A percentile compares a stretch with the other conserved stretches of the same genome.
Conservation (phyloP, 2,329 filamentous ascomycete genomes). For the Periconia sp. region DNA sequence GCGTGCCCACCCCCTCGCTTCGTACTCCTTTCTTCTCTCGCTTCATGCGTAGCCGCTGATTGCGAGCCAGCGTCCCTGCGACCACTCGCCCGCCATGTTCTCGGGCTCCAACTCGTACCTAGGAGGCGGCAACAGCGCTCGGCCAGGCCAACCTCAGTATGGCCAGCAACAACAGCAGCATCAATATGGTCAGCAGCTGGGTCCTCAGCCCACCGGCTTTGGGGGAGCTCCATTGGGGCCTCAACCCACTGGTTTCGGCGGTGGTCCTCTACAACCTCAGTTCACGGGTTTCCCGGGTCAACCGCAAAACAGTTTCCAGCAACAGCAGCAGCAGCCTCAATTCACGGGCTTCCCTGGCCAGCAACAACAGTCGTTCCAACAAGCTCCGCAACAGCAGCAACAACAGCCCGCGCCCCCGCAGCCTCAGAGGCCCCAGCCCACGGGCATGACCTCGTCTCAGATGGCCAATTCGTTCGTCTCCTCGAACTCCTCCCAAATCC, state of each 20-base stretch:
- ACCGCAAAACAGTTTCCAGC: constrained; percentile 49
- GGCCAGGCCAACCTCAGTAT: constrained; percentile 60
- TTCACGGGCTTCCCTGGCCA: constrained; percentile 53
- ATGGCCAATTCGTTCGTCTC: constrained; percentile 65
- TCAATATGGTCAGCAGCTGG: constrained; percentile 49
- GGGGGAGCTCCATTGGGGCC: constrained; percentile 53
- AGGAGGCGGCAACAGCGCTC: constrained; percentile 75
- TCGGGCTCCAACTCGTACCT: constrained; percentile 85
- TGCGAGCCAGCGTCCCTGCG: constrained; percentile 3
- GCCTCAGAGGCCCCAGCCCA: constrained; percentile 55
- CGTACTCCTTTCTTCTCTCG: neutral
- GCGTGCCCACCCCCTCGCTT: constrained; percentile 1
- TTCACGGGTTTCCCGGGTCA: constrained; percentile 53
- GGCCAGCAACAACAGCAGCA: constrained; percentile 59
- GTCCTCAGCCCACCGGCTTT: constrained; percentile 55
- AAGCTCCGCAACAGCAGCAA: constrained; percentile 53
- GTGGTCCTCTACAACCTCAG: constrained; percentile 52
- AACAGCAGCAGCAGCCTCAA: constrained; percentile 46
- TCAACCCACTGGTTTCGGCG: constrained; percentile 54
- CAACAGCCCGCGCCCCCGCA: constrained; percentile 57
- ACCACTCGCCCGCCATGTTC: constrained; percentile 66
- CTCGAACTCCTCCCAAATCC: constrained; percentile 42
- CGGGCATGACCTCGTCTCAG: constrained; percentile 63
- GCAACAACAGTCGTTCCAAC: constrained; percentile 48
- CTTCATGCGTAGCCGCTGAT: constrained; percentile 1